Percentiles rank a stretch among this genome's conserved stretches.
Conservation (phyloP, 805 yeast genomes). For the Priceomyces haplophilus region DNA sequence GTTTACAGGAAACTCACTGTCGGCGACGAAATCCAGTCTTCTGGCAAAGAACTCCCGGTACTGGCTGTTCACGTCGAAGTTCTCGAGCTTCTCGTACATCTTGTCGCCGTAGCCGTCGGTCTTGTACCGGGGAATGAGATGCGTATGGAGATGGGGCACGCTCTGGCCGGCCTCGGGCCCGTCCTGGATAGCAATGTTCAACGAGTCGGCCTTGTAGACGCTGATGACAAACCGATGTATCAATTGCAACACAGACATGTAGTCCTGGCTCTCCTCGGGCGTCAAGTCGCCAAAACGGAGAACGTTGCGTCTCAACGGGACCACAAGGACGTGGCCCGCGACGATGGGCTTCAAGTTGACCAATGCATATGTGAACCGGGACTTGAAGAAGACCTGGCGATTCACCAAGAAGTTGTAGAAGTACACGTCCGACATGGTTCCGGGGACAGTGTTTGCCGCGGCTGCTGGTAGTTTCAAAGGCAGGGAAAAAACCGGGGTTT, state of each 20-base stretch:
- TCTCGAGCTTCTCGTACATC: slow-evolving; percentile 65
- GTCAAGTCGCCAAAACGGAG: slow-evolving; percentile 67
- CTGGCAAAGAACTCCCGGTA: slow-evolving; percentile 27
- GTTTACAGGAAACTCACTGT: slow-evolving; percentile 29
- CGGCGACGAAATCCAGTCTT: slow-evolving; percentile 20
- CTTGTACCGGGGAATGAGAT: slow-evolving; percentile 79
- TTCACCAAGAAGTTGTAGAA: slow-evolving; percentile 56
- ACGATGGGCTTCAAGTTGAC: slow-evolving; percentile 91
- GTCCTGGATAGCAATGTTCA: slow-evolving; percentile 92
- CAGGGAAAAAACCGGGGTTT: too few relatives aligned
- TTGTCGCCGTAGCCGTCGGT: slow-evolving; percentile 63
- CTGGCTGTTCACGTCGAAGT: slow-evolving; percentile 43
- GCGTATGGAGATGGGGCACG: slow-evolving; percentile 94
- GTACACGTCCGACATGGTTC: slow-evolving; percentile 27
- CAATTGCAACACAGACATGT: slow-evolving; percentile 69
- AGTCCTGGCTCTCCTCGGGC: slow-evolving; percentile 70
- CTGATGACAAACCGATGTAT: slow-evolving; percentile 65
- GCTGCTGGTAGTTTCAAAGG: too few relatives aligned
- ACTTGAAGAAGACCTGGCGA: slow-evolving; percentile 55
- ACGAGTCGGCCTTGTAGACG: slow-evolving; percentile 72
- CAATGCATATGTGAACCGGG: slow-evolving; percentile 72
- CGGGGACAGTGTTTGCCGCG: background rate
- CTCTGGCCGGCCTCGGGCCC: slow-evolving; percentile 96
- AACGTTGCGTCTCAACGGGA: slow-evolving; percentile 67
- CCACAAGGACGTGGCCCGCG: slow-evolving; percentile 90